Evolutionary conservation across 2,329 filamentous ascomycete species (phyloP), one percentile per base, ranked within the genome.

Genomic region (Ophiosphaerella herpotricha): DNA sequence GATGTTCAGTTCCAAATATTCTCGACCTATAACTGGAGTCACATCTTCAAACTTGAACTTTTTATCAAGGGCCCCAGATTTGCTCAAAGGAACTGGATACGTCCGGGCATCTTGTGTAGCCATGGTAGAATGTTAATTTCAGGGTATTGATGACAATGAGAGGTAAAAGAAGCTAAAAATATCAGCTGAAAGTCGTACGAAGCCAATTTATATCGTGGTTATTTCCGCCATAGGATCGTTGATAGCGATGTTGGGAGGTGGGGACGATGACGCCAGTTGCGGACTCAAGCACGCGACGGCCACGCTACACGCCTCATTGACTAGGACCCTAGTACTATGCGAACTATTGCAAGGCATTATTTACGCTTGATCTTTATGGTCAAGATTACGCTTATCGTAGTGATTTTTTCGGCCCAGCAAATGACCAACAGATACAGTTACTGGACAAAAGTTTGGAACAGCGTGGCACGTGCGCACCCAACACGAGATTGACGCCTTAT

Each of bases 21-120:
- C 85, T 6, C 78, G 78, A 4, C 85, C 85, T 48, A 88, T 86
- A 36, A 80, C 72, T 0, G 85, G 85, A 1, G 85, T 87, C 4
- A 81, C 72, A 29, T 87, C 85, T 37, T 60, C 57, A 16, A 52
- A 60, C 33, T 48, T 39, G 42, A 60, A 60, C 26, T 41, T 48
- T 2, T 14, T 16, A 36, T 60, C 57, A 13, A 60, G 50, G 9
- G 35, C 39, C n/a, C 52, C 52, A 7, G 55, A 46, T 46, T 56
- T 60, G 7, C 13, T 55, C 42, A 51, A 43, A 13, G 55, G 54
- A 26, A 43, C 23, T 35, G 48, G 44, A 31, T 42, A 49, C 14
- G 23, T 21, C n/a, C 47, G 36, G 21, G 39, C 11, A 16, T 47
- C 29, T 26, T 37, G 24, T 13, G 21, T 21, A 46, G 46, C 21